Percentiles rank a stretch among this genome's conserved stretches.
Evolutionary conservation across 805 yeast species (phyloP).

Genomic region (Barnettozyma salicaria): DNA sequence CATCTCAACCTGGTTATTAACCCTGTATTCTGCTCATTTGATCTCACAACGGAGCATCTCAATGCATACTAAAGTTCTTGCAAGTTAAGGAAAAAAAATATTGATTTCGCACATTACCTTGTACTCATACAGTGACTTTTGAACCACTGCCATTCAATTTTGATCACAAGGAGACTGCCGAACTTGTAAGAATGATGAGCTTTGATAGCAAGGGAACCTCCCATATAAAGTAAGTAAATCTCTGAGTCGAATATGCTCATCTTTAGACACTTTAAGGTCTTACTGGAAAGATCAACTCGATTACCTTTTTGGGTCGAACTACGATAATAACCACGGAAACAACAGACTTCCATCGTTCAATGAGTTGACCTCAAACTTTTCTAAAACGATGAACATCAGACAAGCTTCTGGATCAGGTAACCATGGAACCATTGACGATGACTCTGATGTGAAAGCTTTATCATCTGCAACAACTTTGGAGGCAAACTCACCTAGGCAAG

Average conservation of each 20-base stretch:
- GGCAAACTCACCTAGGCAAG: too few species aligned
- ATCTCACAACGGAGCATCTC: too few species aligned
- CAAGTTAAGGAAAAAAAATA: too few species aligned
- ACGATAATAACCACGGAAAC: conserved; percentile 10
- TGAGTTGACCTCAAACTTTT: conserved; percentile 20
- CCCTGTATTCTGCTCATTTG: too few species aligned
- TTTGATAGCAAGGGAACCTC: conserved; percentile 7
- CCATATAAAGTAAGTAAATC: conserved; percentile 10
- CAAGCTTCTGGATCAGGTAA: conserved; percentile 1
- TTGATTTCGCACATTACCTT: too few species aligned
- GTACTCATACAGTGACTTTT: too few species aligned
- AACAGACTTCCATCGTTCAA: conserved; percentile 24
- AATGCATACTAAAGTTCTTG: too few species aligned
- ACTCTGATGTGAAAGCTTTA: too few species aligned
- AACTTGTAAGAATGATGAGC: conserved; percentile 10
- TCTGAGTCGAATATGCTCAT: too few species aligned
- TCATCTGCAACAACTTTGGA: background rate
- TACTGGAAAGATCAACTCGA: conserved; percentile 8
- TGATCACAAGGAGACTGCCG: background rate
- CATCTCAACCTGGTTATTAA: too few species aligned
- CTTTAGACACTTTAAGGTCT: too few species aligned
- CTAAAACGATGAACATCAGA: conserved; percentile 1
- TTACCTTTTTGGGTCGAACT: conserved; percentile 6
- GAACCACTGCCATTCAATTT: too few species aligned
- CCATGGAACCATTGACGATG: background rate